Evolutionary conservation across 306 rosid species (phyloP).

Genomic region (Glycine tomentella): DNA sequence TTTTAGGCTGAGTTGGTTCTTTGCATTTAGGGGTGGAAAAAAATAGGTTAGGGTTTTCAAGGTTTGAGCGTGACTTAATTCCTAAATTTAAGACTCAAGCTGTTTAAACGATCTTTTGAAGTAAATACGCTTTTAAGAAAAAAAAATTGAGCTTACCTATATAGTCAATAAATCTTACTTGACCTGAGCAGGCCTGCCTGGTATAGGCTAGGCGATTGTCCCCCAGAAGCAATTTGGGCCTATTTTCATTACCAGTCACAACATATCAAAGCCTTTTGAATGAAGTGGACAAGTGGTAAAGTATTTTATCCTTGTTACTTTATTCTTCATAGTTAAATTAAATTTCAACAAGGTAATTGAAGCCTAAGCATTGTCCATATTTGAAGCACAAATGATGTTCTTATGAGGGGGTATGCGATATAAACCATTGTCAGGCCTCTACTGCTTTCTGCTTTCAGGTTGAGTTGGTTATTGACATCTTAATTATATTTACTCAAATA

Average conservation of each 20-base stretch:
- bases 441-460: neutral
- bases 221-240: neutral
- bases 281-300: constrained; percentile 34
- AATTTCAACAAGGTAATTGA: constrained; percentile 9
- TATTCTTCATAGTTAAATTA: constrained; percentile 19
- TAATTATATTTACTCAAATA: constrained; percentile 15
- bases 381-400: constrained; percentile 19
- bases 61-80: too few species aligned
- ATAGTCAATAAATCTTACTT: neutral
- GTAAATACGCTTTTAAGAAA: too few species aligned
- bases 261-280: constrained; percentile 21
- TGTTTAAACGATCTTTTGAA: too few species aligned
- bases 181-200: neutral
- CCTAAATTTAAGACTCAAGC: too few species aligned
- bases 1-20: constrained; percentile 32
- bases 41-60: neutral
- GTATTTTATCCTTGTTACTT: neutral
- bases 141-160: too few species aligned
- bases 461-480: constrained; percentile 33
- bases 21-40: neutral
- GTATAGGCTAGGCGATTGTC: neutral
- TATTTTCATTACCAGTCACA: neutral
- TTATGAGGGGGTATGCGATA: constrained; percentile 30
- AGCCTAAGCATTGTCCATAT: constrained; percentile 10
- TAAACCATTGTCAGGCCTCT: constrained; percentile 4